Conservation (phyloP, 2,329 filamentous ascomycete species). For the Sarocladium brachiariae region DNA sequence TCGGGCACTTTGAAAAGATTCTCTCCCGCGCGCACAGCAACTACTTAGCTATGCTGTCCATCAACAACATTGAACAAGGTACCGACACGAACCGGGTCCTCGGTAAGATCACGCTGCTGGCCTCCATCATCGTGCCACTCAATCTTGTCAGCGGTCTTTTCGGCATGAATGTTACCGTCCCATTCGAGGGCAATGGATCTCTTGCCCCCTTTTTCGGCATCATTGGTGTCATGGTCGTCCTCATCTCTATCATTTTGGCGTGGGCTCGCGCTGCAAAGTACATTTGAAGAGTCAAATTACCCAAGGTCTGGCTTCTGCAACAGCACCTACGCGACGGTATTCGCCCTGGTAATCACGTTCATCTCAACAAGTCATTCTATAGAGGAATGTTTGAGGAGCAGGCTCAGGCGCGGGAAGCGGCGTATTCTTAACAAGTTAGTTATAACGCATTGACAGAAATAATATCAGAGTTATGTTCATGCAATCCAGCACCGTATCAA, state of each 20-base stretch:
- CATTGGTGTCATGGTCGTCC: constrained; percentile 43
- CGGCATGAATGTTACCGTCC: constrained; percentile 79
- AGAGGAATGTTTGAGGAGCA: too few relatives aligned
- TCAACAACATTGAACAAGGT: constrained; percentile 83
- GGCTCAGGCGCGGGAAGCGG: too few relatives aligned
- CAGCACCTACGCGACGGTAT: too few relatives aligned
- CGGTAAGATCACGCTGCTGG: constrained; percentile 90
- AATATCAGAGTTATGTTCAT: too few relatives aligned
- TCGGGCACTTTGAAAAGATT: constrained; percentile 97
- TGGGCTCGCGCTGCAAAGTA: constrained; percentile 40
- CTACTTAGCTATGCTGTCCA: constrained; percentile 88
- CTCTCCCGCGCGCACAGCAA: constrained; percentile 90
- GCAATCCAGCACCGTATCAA: too few relatives aligned
- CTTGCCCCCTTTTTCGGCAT: constrained; percentile 51
- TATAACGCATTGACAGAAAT: too few relatives aligned
- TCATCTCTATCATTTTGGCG: constrained; percentile 40
- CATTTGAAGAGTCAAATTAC: constrained; percentile 29
- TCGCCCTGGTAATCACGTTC: too few relatives aligned
- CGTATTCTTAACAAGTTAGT: too few relatives aligned
- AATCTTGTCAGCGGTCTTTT: constrained; percentile 86
- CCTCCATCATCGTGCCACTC: constrained; percentile 90
- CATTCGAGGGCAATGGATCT: constrained; percentile 42
- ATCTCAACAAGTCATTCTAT: too few relatives aligned
- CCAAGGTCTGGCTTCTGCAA: too few relatives aligned
- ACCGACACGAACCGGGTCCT: constrained; percentile 84